phyloP scores from a whole-genome alignment of 176 grass and related monocot genomes.

The Cymbopogon citratus region DNA sequence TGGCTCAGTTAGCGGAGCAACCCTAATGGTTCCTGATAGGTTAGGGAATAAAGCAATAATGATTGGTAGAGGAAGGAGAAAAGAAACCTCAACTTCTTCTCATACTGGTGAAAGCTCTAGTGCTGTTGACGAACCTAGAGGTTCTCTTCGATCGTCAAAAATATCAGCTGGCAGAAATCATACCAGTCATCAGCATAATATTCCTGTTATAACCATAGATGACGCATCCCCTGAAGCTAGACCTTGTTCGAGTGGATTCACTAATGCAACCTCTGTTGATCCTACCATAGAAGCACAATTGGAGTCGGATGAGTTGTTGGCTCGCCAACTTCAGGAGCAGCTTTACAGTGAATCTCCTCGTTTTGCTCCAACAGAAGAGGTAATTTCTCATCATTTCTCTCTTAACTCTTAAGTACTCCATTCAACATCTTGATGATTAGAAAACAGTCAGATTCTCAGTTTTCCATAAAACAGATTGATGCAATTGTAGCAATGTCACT shows the following conservation, averaged over 20 bases:
- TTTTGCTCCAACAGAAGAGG: slow-evolving; percentile 50
- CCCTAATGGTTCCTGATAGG: background rate
- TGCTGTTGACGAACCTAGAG: slow-evolving; percentile 33
- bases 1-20: slow-evolving; percentile 2
- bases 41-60: slow-evolving; percentile 24
- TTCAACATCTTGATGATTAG: slow-evolving; percentile 5
- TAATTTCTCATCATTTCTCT: slow-evolving; percentile 24
- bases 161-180: slow-evolving; percentile 28
- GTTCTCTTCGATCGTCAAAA: slow-evolving; percentile 30
- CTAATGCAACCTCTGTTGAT: slow-evolving; percentile 17
- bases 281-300: slow-evolving; percentile 46
- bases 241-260: slow-evolving; percentile 16
- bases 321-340: slow-evolving; percentile 85
- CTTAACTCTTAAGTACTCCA: background rate
- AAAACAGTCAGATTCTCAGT: slow-evolving; percentile 10
- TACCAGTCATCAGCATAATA: slow-evolving; percentile 17
- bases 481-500: slow-evolving; percentile 71
- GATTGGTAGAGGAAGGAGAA: slow-evolving; percentile 35
- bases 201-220: slow-evolving; percentile 64
- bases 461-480: slow-evolving; percentile 63
- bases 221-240: slow-evolving; percentile 35
- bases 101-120: slow-evolving; percentile 36
- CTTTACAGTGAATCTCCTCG: slow-evolving; percentile 65
- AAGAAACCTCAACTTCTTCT: slow-evolving; percentile 19
- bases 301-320: slow-evolving; percentile 85